Evolutionary conservation across 2,329 filamentous ascomycete species (phyloP), one percentile per base, ranked within the genome.

Genomic region (Paracamarosporium sp.): DNA sequence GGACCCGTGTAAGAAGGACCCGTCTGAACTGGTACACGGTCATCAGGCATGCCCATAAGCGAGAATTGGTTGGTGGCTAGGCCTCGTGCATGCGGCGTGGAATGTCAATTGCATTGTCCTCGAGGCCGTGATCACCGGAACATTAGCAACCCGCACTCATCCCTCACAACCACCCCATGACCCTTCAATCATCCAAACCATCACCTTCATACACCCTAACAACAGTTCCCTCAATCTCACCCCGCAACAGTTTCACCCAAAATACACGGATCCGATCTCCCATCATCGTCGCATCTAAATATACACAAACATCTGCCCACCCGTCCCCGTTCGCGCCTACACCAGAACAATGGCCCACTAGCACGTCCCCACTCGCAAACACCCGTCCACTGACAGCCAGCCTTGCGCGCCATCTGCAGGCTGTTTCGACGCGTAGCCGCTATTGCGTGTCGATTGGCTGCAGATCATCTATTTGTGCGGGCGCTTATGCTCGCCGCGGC

Each of bases 371-470:
- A 41, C 35, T 33, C 56, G 33, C 38, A 54, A 47, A 54, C 52
- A 40, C 11, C 11, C 52, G 25, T 8, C 43, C 52, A 48, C 30
- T 53, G 15, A 40, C 22, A 46, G 15, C 22, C 22, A n/a, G 3
- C 25, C 13, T 53, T 43, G 24, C 28, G 56, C 61, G 56, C 55
- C 61, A 57, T 59, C 58, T 41, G 28, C 35, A 38, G 36, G 15
- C 48, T 56, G 67, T 72, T 72, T 72, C 64, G 63, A 56, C 27
- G 54, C 45, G 50, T 60, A 71, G 65, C 66, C 69, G 69, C 68
- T 71, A 72, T 70, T 69, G 67, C 58, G 46, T 59, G 40, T 60
- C 63, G 61, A 69, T 61, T 72, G 68, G 69, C 60, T 51, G 36
- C 44, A 38, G 24, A 50, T 24, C 38, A 65, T 64, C 68, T 63